Evolutionary conservation across 192 early-diverging fungal species (phyloP), one percentile per base, ranked within the genome.

Genomic region (Coemansia guatemalensis): DNA sequence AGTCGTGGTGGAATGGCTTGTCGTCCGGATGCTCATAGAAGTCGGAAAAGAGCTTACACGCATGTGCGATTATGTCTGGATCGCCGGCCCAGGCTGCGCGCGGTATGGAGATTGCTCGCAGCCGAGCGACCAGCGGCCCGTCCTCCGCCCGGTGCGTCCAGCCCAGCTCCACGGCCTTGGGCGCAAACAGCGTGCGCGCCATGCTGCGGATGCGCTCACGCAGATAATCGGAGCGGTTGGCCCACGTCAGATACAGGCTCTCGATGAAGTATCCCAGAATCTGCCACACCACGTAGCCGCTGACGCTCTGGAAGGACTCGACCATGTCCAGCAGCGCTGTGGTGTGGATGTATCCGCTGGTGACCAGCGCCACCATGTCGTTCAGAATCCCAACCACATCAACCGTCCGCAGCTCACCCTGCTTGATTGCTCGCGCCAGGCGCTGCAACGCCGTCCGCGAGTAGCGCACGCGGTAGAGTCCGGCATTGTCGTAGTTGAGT

Each of bases 381-480:
- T 87, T 83, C 59, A 99, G 59, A 11, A 97, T 71, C 52, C 92
- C 93, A 47, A 95, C 82, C 41, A 89, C 88, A 74, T 99, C 97
- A 30, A 84, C 84, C 8, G 75, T 83, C n/a, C 84, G 63, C 55
- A 94, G 71, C 17, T 81, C 83, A 39, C 82, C 74, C 17, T 49
- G 18, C 29, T 71, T 82, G 25, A 87, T 80, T 1, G 83, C 85
- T 0, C 73, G 65, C 5, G 81, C 88, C 47, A 92, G 74, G 7
- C 75, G 68, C 30, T 41, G 59, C 44, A 90, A 67, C 14, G 83
- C 78, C 7, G 79, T 57, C 23, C 75, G 62, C 30, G 88, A 82
- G 62, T 92, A 92, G 24, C 88, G 84, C 3, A 96, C 94, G 25
- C 97, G 88, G 83, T 90, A 99, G 58, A 99, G 83, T 5, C 92